Base-by-base conservation (phyloP, 23 red algal genomes). In the Agarophyton chilense region DNA sequence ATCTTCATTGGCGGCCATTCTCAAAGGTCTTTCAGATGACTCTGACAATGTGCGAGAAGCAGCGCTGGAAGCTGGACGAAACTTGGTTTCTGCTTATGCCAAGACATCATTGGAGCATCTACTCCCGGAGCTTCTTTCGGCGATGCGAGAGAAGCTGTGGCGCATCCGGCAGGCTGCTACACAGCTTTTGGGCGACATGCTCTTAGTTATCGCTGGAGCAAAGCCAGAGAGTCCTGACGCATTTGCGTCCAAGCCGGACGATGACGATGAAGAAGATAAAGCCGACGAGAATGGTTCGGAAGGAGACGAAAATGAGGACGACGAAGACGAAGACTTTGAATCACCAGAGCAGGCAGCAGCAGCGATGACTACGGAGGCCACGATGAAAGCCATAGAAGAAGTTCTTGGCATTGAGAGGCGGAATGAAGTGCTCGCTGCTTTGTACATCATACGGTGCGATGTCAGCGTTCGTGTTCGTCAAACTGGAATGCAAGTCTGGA, bases 361-460 rank as follows among this genome's bases (percentile, higher is more conserved):
- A 1, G 81, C 82, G 9, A 84, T 95, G 84, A 95, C 92, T 0
- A 72, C 72, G 10, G 91, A 96, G 40, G 75, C 82, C n/a, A 77
- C 85, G 24, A 90, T 89, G 63, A 92, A 87, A 74, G 79, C 77
- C 10, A 88, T 96, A 53, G 86, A 84, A 54, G 74, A 90, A n/a
- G 90, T 94, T 21, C 80, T 97, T 21, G 95, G 90, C 19, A 38
- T 51, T 50, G 25, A 90, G 18, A 19, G 85, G 35, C 86, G 72
- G 21, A 76, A 89, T 54, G 87, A 93, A 47, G 77, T 98, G 25
- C 89, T 98, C 17, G 92, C 89, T 1, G 76, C 88, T 10, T 44
- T 98, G 3, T 98, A 94, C 63, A 98, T 98, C 49, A 62, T 83
- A 36, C 90, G 91, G 38, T 92, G 92, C 49, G 95, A 98, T 66